A percentile compares a stretch with the other conserved stretches of the same genome.
Conservation (phyloP, 2,329 filamentous ascomycete species). For the Calonectria crousiana region DNA sequence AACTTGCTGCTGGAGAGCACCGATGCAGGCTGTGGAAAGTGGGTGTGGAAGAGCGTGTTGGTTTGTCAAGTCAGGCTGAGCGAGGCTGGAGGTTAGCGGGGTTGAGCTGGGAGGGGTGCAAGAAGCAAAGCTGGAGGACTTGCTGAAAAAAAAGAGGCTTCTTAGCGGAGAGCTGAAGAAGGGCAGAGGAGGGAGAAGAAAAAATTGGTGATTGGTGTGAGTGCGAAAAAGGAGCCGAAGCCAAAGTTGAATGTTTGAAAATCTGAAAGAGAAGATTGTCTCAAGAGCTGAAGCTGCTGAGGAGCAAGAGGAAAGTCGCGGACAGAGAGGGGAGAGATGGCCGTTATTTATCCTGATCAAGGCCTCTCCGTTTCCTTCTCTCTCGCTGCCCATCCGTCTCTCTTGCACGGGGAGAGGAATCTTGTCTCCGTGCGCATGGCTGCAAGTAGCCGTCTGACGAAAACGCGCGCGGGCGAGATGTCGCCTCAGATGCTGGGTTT, state of each 20-base stretch:
- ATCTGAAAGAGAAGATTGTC: neutral
- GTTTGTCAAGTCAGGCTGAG: neutral
- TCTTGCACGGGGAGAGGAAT: neutral
- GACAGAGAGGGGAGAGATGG: neutral
- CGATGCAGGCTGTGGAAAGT: neutral
- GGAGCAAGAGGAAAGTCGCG: neutral
- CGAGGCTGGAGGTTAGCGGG: conserved; percentile 1
- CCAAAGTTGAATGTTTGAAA: neutral
- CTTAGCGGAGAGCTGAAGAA: neutral
- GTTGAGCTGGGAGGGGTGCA: neutral
- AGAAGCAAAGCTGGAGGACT: neutral
- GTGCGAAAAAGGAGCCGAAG: neutral
- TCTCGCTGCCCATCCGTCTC: neutral
- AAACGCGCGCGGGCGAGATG: neutral
- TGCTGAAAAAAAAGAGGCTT: neutral
- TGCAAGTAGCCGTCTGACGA: conserved; percentile 4
- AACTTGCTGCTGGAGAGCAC: neutral
- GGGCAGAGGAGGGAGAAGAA: neutral
- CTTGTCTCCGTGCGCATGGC: neutral
- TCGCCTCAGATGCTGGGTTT: neutral
- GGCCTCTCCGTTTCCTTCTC: neutral
- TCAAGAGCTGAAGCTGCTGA: neutral
- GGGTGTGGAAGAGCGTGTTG: neutral
- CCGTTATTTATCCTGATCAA: neutral
- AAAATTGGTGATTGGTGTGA: neutral